Conservation (phyloP, 176 grass and related monocot species). For the Cenchrus fungigraminus region DNA sequence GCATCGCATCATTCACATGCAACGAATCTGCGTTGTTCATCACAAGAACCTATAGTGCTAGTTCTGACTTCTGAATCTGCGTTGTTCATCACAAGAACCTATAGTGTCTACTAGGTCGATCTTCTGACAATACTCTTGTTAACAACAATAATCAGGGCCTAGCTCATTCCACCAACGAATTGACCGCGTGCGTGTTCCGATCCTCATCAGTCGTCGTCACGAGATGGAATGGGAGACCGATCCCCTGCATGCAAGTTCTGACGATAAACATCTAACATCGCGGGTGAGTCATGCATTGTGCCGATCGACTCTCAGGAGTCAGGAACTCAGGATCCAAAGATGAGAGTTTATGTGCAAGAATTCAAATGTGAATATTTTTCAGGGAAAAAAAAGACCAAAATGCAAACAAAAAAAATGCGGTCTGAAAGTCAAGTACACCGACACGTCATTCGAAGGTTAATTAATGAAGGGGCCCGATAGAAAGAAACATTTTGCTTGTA, state of each 20-base stretch:
- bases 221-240: not conserved
- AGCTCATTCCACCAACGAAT: not conserved
- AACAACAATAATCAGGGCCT: not conserved
- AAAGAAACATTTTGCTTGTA: conserved; percentile 10
- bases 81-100: too few species aligned
- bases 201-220: not conserved
- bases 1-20: not conserved
- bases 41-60: not conserved
- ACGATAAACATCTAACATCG: not conserved
- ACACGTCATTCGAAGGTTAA: not conserved
- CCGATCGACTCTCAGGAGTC: too few species aligned
- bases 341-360: too few species aligned
- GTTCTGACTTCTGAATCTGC: too few species aligned
- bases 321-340: too few species aligned
- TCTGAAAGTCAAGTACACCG: not conserved
- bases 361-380: too few species aligned
- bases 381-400: too few species aligned
- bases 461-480: not conserved
- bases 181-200: not conserved
- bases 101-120: too few species aligned
- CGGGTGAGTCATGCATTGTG: too few species aligned
- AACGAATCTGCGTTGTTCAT: not conserved
- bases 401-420: too few species aligned
- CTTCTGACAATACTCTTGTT: too few species aligned
- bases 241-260: not conserved